Conservation (phyloP, 345 rosid genomes). For the Pugionium dolabratum region DNA sequence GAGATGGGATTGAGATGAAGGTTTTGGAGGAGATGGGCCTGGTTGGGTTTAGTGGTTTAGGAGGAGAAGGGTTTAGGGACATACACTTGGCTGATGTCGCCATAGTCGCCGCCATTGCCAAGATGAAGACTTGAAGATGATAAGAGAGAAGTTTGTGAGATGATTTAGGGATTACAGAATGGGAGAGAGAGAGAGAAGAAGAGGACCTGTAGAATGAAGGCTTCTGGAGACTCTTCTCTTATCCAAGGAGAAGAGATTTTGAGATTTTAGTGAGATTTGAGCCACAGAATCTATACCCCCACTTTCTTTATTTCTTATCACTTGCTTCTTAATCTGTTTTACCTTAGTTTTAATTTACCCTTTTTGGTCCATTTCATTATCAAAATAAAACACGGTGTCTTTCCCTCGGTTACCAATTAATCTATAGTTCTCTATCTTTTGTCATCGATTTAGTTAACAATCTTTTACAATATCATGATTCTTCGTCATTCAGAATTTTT, state of each 20-base stretch:
- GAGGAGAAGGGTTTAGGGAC: conserved; percentile 44
- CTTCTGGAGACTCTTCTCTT: conserved; percentile 58
- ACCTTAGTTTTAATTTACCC: too few relatives aligned
- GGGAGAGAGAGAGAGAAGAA: conserved; percentile 25
- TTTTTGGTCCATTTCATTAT: too few relatives aligned
- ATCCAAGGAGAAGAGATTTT: conserved; percentile 49
- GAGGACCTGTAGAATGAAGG: conserved; percentile 45
- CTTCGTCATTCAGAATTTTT: too few relatives aligned
- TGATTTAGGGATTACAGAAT: not conserved
- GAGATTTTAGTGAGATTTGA: conserved; percentile 36
- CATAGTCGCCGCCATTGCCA: conserved; percentile 57
- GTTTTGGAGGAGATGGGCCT: conserved; percentile 26
- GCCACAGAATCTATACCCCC: conserved; percentile 26
- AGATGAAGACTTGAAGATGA: not conserved
- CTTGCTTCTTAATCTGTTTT: conserved; percentile 2
- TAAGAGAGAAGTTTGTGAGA: conserved; percentile 25
- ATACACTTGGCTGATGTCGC: conserved; percentile 72
- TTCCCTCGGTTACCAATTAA: too few relatives aligned
- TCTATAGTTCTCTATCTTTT: too few relatives aligned
- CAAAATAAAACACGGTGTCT: too few relatives aligned
- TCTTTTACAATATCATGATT: too few relatives aligned
- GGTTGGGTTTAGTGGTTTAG: conserved; percentile 50
- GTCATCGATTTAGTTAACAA: too few relatives aligned
- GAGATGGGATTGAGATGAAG: conserved; percentile 33
- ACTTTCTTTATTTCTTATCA: conserved; percentile 36